Evolutionary conservation across 768 basidiomycete genomes (phyloP), one percentile per base, ranked within the genome.

Genomic region (Trichaptum fuscoviolaceum): DNA sequence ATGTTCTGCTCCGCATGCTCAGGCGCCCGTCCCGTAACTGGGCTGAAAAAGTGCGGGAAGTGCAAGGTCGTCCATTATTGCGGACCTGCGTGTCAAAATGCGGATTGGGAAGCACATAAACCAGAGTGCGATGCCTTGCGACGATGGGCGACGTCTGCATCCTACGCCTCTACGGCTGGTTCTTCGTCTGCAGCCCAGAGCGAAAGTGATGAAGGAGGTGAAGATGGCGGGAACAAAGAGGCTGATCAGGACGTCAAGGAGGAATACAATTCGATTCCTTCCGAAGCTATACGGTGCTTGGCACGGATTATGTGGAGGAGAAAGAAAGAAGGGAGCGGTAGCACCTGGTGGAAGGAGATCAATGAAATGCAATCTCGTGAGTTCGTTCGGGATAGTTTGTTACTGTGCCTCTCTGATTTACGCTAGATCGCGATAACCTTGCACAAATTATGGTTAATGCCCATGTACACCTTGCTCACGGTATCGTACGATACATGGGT

Each of bases 31-130:
- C 69, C 76, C 0, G 30, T 75, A 0, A 66, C 73, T 23, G 75
- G 78, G 0, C 73, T 95, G 66, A 88, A 85, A 72, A 80, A 91
- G 62, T 98, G 96, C 75, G 85, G 89, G 0, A 81, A 79, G 6
- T 99, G 96, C 74, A 84, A 83, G 62, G 76, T 78, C 0, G 73
- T 92, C 0, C 82, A 85, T 71, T 99, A 98, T 71, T 98, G 96
- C 73, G 83, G 88, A 64, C 68, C 79, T 18, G 74, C 73, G 52
- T 95, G 93, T 71, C 92, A 94, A 78, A 86, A 77, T 57, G 73
- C 75, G 30, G 93, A 93, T 70, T 95, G 93, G 95, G 24, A 72
- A 0, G 36, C 83, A 2, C 96, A 97, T 75, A 92, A 89, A 75
- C 74, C 76, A 1, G 96, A 98, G 81, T 98, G 96, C 72, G 66